Percentiles rank a stretch among this genome's conserved stretches.
Conservation (phyloP, 139 green algal genomes). For the Auxenochlorella pyrenoidosa region DNA sequence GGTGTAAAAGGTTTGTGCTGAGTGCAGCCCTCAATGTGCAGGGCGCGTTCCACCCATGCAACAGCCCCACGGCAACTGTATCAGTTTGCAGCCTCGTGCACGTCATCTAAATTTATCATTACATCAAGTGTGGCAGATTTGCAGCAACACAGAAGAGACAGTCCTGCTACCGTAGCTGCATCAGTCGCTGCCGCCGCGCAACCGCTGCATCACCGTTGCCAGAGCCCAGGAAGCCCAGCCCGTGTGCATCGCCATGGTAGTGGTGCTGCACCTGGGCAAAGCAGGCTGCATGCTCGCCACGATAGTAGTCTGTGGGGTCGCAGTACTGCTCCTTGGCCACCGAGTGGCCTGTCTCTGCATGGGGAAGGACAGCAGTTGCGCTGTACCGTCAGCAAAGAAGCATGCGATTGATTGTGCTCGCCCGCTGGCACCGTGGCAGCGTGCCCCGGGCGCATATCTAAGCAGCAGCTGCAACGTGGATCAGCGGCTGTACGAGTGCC, state of each 20-base stretch:
- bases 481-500: neutral
- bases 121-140: too few species aligned
- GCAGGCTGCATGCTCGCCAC: slow-evolving; percentile 8
- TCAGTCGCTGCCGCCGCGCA: neutral
- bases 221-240: neutral
- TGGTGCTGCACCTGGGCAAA: slow-evolving; percentile 13
- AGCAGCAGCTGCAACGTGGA: neutral
- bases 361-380: neutral
- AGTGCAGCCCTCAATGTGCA: too few species aligned
- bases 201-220: neutral
- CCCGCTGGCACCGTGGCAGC: too few species aligned
- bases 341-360: neutral
- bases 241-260: slow-evolving; percentile 13
- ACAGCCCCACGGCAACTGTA: too few species aligned
- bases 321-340: slow-evolving; percentile 24
- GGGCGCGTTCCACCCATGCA: too few species aligned
- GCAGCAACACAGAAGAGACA: too few species aligned
- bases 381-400: too few species aligned
- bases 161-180: neutral
- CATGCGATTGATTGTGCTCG: too few species aligned
- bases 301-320: slow-evolving; percentile 2
- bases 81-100: too few species aligned
- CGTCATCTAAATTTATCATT: too few species aligned
- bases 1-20: too few species aligned
- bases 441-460: too few species aligned